Evolutionary conservation across 108 stramenopile species (phyloP), one percentile per base, ranked within the genome.

Genomic region (Nitzschia sp.): DNA sequence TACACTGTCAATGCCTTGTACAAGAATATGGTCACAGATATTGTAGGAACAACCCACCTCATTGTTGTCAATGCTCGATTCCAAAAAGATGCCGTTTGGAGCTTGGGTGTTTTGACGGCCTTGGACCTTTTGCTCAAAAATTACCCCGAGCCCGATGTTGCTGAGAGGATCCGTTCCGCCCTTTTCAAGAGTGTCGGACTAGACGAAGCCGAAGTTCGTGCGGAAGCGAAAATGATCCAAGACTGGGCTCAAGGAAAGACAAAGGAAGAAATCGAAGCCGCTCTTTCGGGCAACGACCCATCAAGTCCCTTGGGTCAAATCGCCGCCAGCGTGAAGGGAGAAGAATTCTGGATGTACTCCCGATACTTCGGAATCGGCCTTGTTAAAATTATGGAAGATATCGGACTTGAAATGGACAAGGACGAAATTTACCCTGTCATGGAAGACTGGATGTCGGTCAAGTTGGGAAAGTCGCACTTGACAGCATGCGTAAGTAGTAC

Each of bases 31-130:
- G 85, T 95, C 58, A 94, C 94, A 16, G 96, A 97, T 68, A 79
- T 93, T 71, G 92, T 97, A 16, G 94, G 92, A 67, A 94, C 94
- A 45, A 87, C 93, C 36, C 96, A 97, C 71, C 74, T 97, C 36
- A 89, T 89, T 52, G 80, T 88, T 60, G 94, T 96, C 56, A 95
- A 96, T 58, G 96, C 96, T 22, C 92, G 96, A 34, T 97, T 96
- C 83, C 68, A 81, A 33, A 73, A 74, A 30, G 94, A 97, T 58
- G 67, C 91, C 6, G 62, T 97, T 31, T 97, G 94, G 84, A 83
- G 80, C 47, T 64, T 92, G 27, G 96, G 95, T 48, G 72, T 95
- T 41, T 63, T 91, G 55, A 76, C 82, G 19, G 52, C 85, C 34
- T 68, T 95, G 65, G 85, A 92, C 38, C 61, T 94, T 58, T 63